These are phyloP conservation scores for Rachicladosporium sp. DNA, from an alignment of 2,329 filamentous ascomycete genomes.

Conservation along the genomic window DNA sequence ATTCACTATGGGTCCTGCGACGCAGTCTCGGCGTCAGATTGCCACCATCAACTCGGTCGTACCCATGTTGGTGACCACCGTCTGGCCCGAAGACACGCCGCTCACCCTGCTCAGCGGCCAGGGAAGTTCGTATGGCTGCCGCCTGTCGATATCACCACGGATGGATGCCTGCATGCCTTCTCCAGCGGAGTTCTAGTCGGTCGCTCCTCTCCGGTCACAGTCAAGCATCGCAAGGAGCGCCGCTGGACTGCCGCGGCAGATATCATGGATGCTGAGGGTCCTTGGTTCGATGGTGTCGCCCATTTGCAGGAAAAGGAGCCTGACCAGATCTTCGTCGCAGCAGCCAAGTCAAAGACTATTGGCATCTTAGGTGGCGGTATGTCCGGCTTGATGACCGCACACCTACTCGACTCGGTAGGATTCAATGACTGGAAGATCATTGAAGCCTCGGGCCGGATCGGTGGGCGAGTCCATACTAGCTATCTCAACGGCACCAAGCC, in stretches of 20 bases:
- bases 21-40: conserved; percentile 22
- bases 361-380: conserved; percentile 54
- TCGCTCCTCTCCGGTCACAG: conserved; percentile 28
- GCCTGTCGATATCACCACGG: conserved; percentile 26
- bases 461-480: conserved; percentile 51
- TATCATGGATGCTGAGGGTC: conserved; percentile 44
- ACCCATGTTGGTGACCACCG: conserved; percentile 26
- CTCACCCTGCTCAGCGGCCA: conserved; percentile 23
- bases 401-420: conserved; percentile 38
- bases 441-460: conserved; percentile 47
- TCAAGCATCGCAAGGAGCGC: conserved; percentile 23
- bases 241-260: conserved; percentile 29
- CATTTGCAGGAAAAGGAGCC: conserved; percentile 45
- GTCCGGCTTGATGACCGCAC: conserved; percentile 47
- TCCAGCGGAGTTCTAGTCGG: conserved; percentile 29
- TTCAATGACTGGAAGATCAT: conserved; percentile 48
- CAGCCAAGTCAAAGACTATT: conserved; percentile 44
- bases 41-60: conserved; percentile 33
- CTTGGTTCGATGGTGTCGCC: conserved; percentile 55
- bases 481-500: conserved; percentile 47
- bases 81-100: conserved; percentile 16
- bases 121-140: conserved; percentile 38
- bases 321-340: conserved; percentile 39
- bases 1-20: conserved; percentile 36
- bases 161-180: conserved; percentile 35